Evolutionary conservation across 2,329 filamentous ascomycete genomes (phyloP).

Genomic region (Acephala macrosclerotiorum): DNA sequence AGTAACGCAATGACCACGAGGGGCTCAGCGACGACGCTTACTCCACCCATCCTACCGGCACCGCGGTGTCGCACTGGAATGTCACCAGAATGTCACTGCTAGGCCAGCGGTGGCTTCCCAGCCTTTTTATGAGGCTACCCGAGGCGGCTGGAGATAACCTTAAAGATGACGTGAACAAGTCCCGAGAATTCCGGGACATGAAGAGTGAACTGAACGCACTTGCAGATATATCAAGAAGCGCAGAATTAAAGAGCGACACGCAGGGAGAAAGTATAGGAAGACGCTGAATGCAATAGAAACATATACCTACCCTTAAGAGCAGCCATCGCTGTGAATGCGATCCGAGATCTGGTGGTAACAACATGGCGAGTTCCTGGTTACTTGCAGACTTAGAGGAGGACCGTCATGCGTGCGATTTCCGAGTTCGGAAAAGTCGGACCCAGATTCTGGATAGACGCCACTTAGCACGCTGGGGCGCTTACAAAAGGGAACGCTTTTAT

Average conservation of each 20-base stretch:
- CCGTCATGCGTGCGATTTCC: conserved; percentile 12
- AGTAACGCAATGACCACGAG: conserved; percentile 65
- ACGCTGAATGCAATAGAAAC: not conserved
- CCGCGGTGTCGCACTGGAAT: not conserved
- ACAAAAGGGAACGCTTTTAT: not conserved
- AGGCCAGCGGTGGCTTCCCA: not conserved
- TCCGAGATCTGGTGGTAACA: not conserved
- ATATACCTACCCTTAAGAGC: not conserved
- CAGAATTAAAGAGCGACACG: not conserved
- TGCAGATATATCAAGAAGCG: not conserved
- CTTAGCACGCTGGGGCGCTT: not conserved
- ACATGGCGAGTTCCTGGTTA: not conserved
- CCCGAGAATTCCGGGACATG: not conserved
- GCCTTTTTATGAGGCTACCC: not conserved
- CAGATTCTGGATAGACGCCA: conserved; percentile 3
- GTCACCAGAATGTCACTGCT: conserved; percentile 16
- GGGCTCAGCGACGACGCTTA: conserved; percentile 66
- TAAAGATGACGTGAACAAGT: not conserved
- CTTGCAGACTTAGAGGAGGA: not conserved
- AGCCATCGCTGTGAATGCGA: not conserved
- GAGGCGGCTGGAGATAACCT: conserved; percentile 5
- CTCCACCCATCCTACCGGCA: conserved; percentile 45
- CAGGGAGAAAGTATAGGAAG: not conserved
- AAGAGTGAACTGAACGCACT: not conserved
- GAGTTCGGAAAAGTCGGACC: conserved; percentile 8